Base-by-base conservation (phyloP, 257 asterid species). In the Primulina huaijiensis region DNA sequence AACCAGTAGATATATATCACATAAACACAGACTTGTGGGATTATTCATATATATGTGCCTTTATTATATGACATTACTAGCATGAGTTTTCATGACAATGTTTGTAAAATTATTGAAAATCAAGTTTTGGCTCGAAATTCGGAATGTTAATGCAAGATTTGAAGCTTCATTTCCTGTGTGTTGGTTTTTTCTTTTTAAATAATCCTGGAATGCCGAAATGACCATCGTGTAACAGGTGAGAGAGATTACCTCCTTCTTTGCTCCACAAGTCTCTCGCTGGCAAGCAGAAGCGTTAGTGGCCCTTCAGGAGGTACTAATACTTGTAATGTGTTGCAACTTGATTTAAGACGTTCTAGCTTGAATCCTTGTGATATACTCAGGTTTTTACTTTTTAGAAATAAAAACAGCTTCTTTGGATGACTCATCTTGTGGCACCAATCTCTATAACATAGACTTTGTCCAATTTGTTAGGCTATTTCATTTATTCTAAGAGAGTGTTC, bases 281-380 rank as follows among this genome's bases (percentile, higher is more conserved):
- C 87, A 82, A 75, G 97, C 97, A 50, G 97, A 94, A 85, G 96
- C 95, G 62, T 72, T 94, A 37, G 68, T 85, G 64, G 96, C 92
- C 70, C 86, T 94, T 77, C 99, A 91, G 76, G 97, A 94, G 99
- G 99, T 94, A 91, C 43, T 67, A 25, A 55, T 64, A 65, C 63
- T 64, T 65, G 74, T 60, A 27, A 63, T 46, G 23, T 67, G 57
- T 63, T 56, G 69, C 79, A 31, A 65, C 60, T 58, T 37, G 23
- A 60, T 67, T 65, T 72, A 61, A 55, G 71, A 34, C 33, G 68
- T 23, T 75, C 63, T 71, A 35, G 70, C 65, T 69, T 64, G 63
- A 40, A 19, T 29, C 27, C 30, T 16, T 43, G 31, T 29, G 52
- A 10, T 59, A 52, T 60, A 56, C 55, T 62, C 21, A 21, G 29